Base-by-base conservation (phyloP, 139 green algal genomes). In the Chlorella sp. region DNA sequence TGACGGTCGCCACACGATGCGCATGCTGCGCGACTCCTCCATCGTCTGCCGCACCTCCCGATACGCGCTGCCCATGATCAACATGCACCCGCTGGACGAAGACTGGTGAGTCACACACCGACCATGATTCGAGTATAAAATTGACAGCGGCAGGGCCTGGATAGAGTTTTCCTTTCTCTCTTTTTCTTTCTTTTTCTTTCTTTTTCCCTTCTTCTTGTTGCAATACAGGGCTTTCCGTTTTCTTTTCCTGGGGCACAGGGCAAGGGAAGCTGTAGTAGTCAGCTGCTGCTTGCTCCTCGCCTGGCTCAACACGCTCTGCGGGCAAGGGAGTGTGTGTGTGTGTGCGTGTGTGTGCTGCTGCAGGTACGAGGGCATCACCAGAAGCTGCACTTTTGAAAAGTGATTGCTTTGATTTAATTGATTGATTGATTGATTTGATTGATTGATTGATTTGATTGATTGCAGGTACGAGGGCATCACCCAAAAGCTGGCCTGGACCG, bases 401-500 rank as follows among this genome's bases (percentile, higher is more conserved):
- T 53, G 36, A 32, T 57, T 34, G 32, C 12, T 14, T 57, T 14
- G 18, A 57, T 11, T 14, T 3, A 24, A 39, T 40, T 81, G 30
- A 21, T 18, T 40, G 30, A 40, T 26, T 26, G 4, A 3, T n/a
- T n/a, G n/a, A n/a, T n/a, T n/a, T n/a, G n/a, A n/a, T n/a, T n/a
- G n/a, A n/a, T n/a, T n/a, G n/a, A n/a, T n/a, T n/a, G n/a, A n/a
- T n/a, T n/a, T n/a, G n/a, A n/a, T n/a, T n/a, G n/a, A n/a, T n/a
- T 78, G 83, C 88, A 92, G 92, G 92, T 96, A 97, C 79, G 92
- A 98, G 61, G 95, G 96, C 88, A 97, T 98, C 89, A 97, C 94
- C 0, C 91, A 95, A 57, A 98, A 98, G 92, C 94, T 98, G n/a
- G 96, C 96, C 76, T 98, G 96, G 96, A 97, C 96, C 80, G 91